phyloP scores from a whole-genome alignment of 805 yeast genomes.

The Pichia manshurica region DNA sequence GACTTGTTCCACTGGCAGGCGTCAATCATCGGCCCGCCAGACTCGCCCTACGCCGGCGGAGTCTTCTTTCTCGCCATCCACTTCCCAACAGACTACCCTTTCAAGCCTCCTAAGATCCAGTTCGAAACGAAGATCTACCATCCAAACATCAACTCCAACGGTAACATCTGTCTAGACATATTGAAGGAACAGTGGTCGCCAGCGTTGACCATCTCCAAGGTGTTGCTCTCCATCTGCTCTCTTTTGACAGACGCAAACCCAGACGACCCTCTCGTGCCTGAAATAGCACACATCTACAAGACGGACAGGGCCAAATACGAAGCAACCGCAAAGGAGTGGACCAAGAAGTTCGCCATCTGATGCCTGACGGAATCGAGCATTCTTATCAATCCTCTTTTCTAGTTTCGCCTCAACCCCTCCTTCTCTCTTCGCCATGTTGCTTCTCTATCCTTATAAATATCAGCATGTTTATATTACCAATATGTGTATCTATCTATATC shows the following conservation, averaged over 20 bases:
- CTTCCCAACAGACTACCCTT: slow-evolving; percentile 98
- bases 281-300: slow-evolving; percentile 93
- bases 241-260: slow-evolving; percentile 97
- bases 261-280: slow-evolving; percentile 98
- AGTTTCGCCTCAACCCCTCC: too few relatives aligned
- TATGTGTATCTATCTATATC: too few relatives aligned
- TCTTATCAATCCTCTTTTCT: too few relatives aligned
- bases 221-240: slow-evolving; percentile 89
- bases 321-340: slow-evolving; percentile 98
- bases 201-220: slow-evolving; percentile 93
- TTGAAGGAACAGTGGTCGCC: slow-evolving; percentile 99
- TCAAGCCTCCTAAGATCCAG: slow-evolving; percentile 92
- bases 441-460: not conserved
- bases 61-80: slow-evolving; percentile 93
- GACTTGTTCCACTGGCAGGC: slow-evolving; percentile 99
- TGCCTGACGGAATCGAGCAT: not conserved
- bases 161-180: slow-evolving; percentile 94
- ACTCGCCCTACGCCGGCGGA: slow-evolving; percentile 77
- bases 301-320: slow-evolving; percentile 91
- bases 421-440: not conserved
- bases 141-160: slow-evolving; percentile 93
- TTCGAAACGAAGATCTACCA: slow-evolving; percentile 96
- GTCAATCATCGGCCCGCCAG: slow-evolving; percentile 97
- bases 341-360: slow-evolving; percentile 92
- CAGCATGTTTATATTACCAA: not conserved